phyloP scores from a whole-genome alignment of 2,329 filamentous ascomycete species.

The Polytolypa hystricis region DNA sequence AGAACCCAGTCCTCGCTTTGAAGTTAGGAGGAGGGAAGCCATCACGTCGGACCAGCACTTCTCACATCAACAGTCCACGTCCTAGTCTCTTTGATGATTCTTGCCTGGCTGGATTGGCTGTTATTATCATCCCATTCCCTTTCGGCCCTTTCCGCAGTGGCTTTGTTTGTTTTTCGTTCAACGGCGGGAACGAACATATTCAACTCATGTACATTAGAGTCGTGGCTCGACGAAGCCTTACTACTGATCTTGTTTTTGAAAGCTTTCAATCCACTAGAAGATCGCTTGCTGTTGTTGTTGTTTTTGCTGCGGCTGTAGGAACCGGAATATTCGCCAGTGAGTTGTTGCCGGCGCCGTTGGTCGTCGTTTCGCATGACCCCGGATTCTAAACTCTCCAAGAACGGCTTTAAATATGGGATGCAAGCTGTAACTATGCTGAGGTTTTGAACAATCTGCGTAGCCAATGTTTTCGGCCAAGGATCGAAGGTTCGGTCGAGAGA shows the following conservation, averaged over 20 bases:
- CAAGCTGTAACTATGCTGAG: slow-evolving; percentile 19
- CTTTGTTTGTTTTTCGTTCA: slow-evolving; percentile 1
- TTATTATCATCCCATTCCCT: slow-evolving; percentile 8
- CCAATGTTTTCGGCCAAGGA: slow-evolving; percentile 18
- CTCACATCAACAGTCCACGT: slow-evolving; percentile 9
- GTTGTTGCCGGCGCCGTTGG: slow-evolving; percentile 8
- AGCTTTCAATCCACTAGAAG: slow-evolving; percentile 1
- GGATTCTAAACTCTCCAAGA: slow-evolving; percentile 20
- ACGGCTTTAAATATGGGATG: slow-evolving; percentile 20
- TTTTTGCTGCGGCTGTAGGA: slow-evolving; percentile 8
- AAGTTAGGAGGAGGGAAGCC: too few species aligned
- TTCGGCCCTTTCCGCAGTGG: slow-evolving; percentile 6
- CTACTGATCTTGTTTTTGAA: neutral
- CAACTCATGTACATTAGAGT: slow-evolving; percentile 6
- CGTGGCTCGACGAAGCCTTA: neutral
- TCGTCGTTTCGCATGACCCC: slow-evolving; percentile 18
- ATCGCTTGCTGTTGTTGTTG: neutral
- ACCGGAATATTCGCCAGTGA: slow-evolving; percentile 3
- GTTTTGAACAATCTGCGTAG: slow-evolving; percentile 17
- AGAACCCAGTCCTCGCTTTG: too few species aligned
- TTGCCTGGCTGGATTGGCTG: slow-evolving; percentile 9
- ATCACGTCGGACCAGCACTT: too few species aligned
- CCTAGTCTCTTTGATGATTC: slow-evolving; percentile 11
- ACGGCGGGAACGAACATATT: slow-evolving; percentile 3
- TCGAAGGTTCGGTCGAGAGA: slow-evolving; percentile 17